Evolutionary conservation across 2,329 filamentous ascomycete species (phyloP), one percentile per base, ranked within the genome.

Genomic region (Claviceps fusiformis): DNA sequence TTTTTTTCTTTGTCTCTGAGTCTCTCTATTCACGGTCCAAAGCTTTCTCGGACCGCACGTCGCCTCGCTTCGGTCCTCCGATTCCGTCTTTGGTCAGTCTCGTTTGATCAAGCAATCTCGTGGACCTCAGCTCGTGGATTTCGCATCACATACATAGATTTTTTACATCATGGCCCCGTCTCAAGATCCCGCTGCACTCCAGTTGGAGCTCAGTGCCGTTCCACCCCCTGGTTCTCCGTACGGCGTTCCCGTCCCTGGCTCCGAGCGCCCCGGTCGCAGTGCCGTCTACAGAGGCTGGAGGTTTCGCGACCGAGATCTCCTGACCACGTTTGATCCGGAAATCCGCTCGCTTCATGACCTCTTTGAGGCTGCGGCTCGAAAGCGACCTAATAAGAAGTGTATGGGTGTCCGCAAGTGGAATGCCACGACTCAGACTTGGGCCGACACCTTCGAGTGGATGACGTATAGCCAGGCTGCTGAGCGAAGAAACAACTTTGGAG

Each of bases 381-480:
- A 76, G 64, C 75, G 75, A 55, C 81, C 87, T 50, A 86, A 82
- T 64, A 80, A 79, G 63, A 83, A 77, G 62, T 95, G 87, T 70
- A 75, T 97, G 57, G 93, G 93, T 55, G 81, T 81, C 68, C 83
- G 93, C 59, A 80, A 86, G 5, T 97, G 89, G 79, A 84, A 95
- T 69, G 70, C 86, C 3, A 72, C 71, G 43, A 88, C 83, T 51
- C 85, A 90, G 73, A 78, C 79, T 1, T 95, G 81, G 71, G 78
- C 80, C 59, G 83, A 85, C 56, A 81, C 81, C 60, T 98, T 87
- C 67, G 77, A 84, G 57, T 97, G 91, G 90, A 73, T 91, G 62
- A 87, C 85, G 57, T 97, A 95, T 65, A 78, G 76, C 63, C 82
- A 93, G 58, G 79, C 92, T n/a, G 83, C 86, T 57, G 78, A 81